A percentile compares a stretch with the other conserved stretches of the same genome.
These are phyloP conservation scores for Leucogyrophana mollusca DNA, from an alignment of 768 basidiomycete genomes.

Conservation along the genomic window DNA sequence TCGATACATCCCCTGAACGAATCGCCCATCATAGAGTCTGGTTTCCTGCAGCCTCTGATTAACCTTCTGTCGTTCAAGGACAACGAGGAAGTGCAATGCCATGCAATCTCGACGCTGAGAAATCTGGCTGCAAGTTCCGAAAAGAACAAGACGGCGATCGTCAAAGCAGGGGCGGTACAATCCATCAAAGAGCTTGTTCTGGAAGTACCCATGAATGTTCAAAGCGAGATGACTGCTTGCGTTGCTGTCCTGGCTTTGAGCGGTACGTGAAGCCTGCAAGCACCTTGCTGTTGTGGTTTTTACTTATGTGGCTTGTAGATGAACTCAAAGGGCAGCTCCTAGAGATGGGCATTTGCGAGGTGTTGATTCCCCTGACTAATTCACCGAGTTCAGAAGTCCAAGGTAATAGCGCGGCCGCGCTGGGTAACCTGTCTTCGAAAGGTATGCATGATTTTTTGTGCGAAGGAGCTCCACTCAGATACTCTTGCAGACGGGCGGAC, in stretches of 20 bases:
- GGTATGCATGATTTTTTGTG: conserved; percentile 43
- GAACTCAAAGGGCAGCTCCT: conserved; percentile 95
- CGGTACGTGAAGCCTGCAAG: too few species aligned
- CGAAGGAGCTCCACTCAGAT: not conserved
- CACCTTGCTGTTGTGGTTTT: not conserved
- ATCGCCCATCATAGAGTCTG: conserved; percentile 98
- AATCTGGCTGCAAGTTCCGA: conserved; percentile 97
- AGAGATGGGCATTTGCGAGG: conserved; percentile 98
- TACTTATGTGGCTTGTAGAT: conserved; percentile 48
- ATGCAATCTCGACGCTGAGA: conserved; percentile 95
- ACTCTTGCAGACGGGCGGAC: conserved; percentile 63
- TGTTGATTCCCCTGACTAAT: conserved; percentile 93
- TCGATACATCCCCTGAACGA: conserved; percentile 99
- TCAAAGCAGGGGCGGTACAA: conserved; percentile 95
- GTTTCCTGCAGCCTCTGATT: conserved; percentile 94
- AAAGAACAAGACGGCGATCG: conserved; percentile 97
- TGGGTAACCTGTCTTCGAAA: conserved; percentile 97
- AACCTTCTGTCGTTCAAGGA: conserved; percentile 97
- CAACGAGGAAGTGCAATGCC: conserved; percentile 99
- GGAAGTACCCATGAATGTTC: conserved; percentile 93
- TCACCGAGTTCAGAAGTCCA: conserved; percentile 97
- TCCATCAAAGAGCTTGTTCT: conserved; percentile 96
- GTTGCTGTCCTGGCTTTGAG: conserved; percentile 95
- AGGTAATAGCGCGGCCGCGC: conserved; percentile 96
- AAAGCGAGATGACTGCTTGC: conserved; percentile 99